Evolutionary conservation across 805 yeast species (phyloP), one percentile per base, ranked within the genome.

Genomic region (Wilhelminamyces savonicus): DNA sequence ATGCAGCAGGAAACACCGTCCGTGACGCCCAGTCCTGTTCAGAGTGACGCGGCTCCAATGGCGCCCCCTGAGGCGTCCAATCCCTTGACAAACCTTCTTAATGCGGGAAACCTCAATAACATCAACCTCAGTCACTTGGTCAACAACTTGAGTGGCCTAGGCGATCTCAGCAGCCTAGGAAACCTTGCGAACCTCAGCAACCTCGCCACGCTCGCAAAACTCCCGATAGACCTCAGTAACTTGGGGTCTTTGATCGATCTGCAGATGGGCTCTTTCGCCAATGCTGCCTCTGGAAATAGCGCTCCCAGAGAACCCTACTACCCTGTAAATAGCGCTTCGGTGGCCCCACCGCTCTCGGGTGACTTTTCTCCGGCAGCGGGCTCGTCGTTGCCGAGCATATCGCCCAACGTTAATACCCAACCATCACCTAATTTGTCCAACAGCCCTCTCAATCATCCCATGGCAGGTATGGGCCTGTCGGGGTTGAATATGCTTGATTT

Each of bases 401-500:
- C 52, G 2, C 49, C 51, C 10, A 48, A 49, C 30, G 33, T 37
- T 15, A 41, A 41, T 21, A 39, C 45, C 18, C 39, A 12, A 6
- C 24, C 24, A 11, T 23, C 24, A 7, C n/a, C n/a, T 28, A 33
- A 30, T 27, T 40, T 33, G n/a, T 27, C 35, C 24, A 36, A 30
- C 27, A 33, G 31, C 23, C 41, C 43, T 10, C 12, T 26, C 10
- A 19, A 21, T 20, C n/a, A 23, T 4, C 12, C 25, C 13, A 13
- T 24, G 20, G 24, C 28, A 10, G 33, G 23, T 4, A 23, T 29
- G 34, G 23, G 10, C 28, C 22, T 15, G 12, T 19, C 30, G 16
- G 55, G 50, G 31, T 58, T 82, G 27, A 82, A 84, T 53, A 63
- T 82, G 71, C 61, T 82, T 19, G 97, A 90, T 54, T 61, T 90